Base-by-base conservation (phyloP, 2,329 filamentous ascomycete genomes). In the Magnaporthales sp. region DNA sequence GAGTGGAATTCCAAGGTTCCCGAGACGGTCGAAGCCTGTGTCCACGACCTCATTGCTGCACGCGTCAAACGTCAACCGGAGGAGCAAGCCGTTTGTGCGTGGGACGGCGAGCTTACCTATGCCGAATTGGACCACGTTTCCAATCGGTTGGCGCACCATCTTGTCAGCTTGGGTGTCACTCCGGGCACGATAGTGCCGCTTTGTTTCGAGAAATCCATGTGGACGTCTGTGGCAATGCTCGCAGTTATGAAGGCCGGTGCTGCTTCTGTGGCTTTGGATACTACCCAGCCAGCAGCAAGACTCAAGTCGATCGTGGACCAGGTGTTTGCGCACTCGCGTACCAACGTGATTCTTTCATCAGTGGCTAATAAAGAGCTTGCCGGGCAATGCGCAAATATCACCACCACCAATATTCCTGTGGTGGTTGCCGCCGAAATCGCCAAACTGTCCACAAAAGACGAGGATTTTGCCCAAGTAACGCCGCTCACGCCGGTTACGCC, bases 91-190 rank as follows among this genome's bases (percentile, higher is more conserved):
- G 31, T 77, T 62, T 68, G 64, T 67, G 67, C 72, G 64, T 69
- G 73, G 72, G 76, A 78, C 67, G 73, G 74, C 2, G 63, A 69
- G 2, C 31, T 77, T 11, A 74, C 74, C 3, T 75, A 77, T 64
- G 66, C 66, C 9, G 69, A 76, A 64, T 68, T 78, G n/a, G 72
- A 75, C 38, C 46, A 62, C 8, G 2, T 65, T 78, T 92, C 0
- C 73, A 81, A 3, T 15, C 7, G n/a, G n/a, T 19, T 62, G 13
- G 60, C 60, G 6, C 27, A 22, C 15, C 2, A 8, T 15, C 29
- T 62, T 26, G 62, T n/a, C 30, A 58, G 5, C n/a, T 56, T 69
- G 3, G 70, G 69, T 29, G 66, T 73, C 32, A 67, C 67, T 3
- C 64, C 65, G n/a, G 71, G 68, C 19, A 63, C 26, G 6, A 62